These are phyloP conservation scores for Ogataea methylovora DNA, from an alignment of 805 yeast species.

Conservation along the genomic window DNA sequence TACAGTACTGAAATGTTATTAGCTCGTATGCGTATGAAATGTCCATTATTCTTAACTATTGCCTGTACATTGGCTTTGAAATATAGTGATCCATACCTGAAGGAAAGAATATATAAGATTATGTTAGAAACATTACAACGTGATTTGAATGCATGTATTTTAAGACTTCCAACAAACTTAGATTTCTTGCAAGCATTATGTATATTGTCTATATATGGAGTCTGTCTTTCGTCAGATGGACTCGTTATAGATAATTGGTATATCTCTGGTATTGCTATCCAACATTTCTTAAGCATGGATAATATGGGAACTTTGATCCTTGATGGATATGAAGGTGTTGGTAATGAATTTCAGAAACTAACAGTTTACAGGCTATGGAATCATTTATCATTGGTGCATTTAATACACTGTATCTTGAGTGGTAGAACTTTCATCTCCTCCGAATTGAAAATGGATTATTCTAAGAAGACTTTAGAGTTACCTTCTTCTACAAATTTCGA, in stretches of 20 bases:
- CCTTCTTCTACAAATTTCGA: conserved; percentile 68
- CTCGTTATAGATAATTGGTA: conserved; percentile 64
- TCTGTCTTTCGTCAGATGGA: conserved; percentile 45
- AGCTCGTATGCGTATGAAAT: conserved; percentile 37
- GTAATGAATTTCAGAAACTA: conserved; percentile 40
- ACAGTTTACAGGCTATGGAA: conserved; percentile 63
- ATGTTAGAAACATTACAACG: conserved; percentile 38
- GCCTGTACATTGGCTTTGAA: conserved; percentile 59
- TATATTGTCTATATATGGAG: conserved; percentile 55
- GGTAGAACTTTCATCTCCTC: conserved; percentile 53
- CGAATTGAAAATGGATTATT: conserved; percentile 43
- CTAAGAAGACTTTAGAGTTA: conserved; percentile 46
- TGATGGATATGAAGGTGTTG: conserved; percentile 13
- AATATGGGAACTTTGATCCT: conserved; percentile 30
- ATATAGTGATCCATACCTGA: conserved; percentile 33
- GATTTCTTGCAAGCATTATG: conserved; percentile 67
- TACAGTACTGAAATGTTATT: conserved; percentile 42
- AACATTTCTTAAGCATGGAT: conserved; percentile 50
- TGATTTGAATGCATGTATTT: conserved; percentile 40
- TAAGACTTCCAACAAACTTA: conserved; percentile 34
- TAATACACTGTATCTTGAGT: conserved; percentile 56
- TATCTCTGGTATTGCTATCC: conserved; percentile 57
- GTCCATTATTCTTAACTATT: conserved; percentile 59
- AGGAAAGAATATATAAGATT: conserved; percentile 32
- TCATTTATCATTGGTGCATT: conserved; percentile 59